Base-by-base conservation (phyloP, 129 eudicot species). In the Escallonia rubra region DNA sequence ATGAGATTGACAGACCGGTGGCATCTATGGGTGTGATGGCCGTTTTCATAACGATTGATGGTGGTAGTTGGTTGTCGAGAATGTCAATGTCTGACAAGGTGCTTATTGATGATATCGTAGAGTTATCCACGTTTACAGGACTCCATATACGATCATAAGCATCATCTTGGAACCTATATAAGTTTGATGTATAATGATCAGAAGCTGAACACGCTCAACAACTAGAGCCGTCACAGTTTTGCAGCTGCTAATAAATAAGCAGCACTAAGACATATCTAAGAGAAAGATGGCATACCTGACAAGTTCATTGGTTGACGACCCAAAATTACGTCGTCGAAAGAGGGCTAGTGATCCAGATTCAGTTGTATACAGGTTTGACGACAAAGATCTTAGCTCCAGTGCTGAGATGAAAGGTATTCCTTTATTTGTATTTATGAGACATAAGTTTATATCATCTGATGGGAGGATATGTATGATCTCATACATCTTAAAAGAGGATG, bases 381-480 rank as follows among this genome's bases (percentile, higher is more conserved):
- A 61, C 47, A 82, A 5, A 56, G 66, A 77, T 59, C 91, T 67
- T 61, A 86, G 4, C 70, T 86, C 86, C 13, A 86, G 51, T 5
- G 69, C 63, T 3, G 89, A 86, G 41, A 86, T 69, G 57, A 86
- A 86, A 40, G 89, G 93, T 2, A 76, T 77, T 8, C 74, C 83
- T 8, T n/a, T 69, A 10, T 80, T 82, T 4, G 78, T 80, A n/a
- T 80, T 82, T 61, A 79, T 64, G 6, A 86, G 82, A 74, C 88
- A 86, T 10, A 86, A 65, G 60, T 85, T 57, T 56, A 82, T 40
- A 57, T 76, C 73, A 65, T 82, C 72, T 4, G 83, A 76, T 5
- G 81, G 60, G 0, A 66, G 68, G 7, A 67, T 34, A 41, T 86
- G 85, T 34, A 82, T 59, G 15, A 82, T 79, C 75, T 86, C 87